Conservation (phyloP, 2,329 filamentous ascomycete genomes). For the Canariomyces notabilis region DNA sequence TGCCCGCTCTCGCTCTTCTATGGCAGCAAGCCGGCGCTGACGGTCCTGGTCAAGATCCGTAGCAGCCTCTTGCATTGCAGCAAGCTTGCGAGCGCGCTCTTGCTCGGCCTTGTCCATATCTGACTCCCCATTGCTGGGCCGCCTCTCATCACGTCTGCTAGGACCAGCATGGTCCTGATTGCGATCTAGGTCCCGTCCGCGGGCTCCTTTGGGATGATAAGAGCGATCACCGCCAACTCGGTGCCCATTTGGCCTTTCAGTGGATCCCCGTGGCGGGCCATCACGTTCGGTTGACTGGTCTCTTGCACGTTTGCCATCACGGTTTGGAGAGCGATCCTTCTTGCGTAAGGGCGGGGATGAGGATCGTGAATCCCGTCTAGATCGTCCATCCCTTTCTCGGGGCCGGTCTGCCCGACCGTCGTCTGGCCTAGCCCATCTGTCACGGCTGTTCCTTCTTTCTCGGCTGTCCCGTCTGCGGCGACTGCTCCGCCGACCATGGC, state of each 20-base stretch:
- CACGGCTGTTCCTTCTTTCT: slow-evolving; percentile 2
- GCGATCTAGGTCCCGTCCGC: not conserved
- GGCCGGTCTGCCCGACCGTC: slow-evolving; percentile 4
- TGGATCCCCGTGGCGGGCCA: not conserved
- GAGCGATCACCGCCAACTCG: slow-evolving; percentile 5
- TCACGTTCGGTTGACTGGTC: slow-evolving; percentile 19
- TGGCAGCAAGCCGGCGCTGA: slow-evolving; percentile 58
- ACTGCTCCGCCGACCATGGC: slow-evolving; percentile 4
- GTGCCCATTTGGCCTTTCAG: slow-evolving; percentile 3
- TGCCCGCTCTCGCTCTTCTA: slow-evolving; percentile 60
- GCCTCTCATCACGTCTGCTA: slow-evolving; percentile 21
- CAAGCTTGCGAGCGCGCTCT: slow-evolving; percentile 62
- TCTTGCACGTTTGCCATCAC: slow-evolving; percentile 5
- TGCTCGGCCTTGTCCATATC: slow-evolving; percentile 38
- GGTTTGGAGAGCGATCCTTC: slow-evolving; percentile 21
- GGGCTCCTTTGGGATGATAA: slow-evolving; percentile 1
- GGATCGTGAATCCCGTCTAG: slow-evolving; percentile 12
- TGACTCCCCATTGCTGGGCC: slow-evolving; percentile 14
- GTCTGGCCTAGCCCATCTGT: slow-evolving; percentile 17
- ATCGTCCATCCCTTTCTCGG: slow-evolving; percentile 9
- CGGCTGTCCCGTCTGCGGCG: slow-evolving; percentile 6
- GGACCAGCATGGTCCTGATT: slow-evolving; percentile 7
- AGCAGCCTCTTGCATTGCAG: slow-evolving; percentile 69
- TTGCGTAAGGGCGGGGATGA: slow-evolving; percentile 24
- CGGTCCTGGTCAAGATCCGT: slow-evolving; percentile 66